Conservation (phyloP, 257 asterid species). For the Nicotiana obtusifolia region DNA sequence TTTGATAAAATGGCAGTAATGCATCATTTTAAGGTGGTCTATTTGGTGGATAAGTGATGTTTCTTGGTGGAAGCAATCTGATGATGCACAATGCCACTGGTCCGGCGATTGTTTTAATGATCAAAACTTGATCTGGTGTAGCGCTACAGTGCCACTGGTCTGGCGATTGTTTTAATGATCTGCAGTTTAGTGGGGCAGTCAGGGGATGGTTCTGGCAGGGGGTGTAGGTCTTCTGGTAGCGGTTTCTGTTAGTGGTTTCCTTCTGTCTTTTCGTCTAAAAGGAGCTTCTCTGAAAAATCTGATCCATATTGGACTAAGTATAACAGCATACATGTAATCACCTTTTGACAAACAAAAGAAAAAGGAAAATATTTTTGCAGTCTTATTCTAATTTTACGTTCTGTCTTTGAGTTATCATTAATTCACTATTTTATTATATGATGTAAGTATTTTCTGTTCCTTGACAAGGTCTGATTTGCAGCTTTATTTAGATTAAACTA, state of each 20-base stretch:
- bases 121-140: constrained; percentile 3
- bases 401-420: not conserved
- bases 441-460: not conserved
- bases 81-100: not conserved
- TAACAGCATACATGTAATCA: not conserved
- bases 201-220: not conserved
- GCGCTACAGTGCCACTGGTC: not conserved
- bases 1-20: not conserved
- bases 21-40: not conserved
- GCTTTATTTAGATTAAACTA: constrained; percentile 18
- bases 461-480: constrained; percentile 13
- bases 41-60: not conserved
- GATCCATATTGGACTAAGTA: not conserved
- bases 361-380: not conserved
- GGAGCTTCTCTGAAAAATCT: not conserved
- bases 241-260: constrained; percentile 1
- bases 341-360: constrained; percentile 4
- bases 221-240: not conserved
- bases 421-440: not conserved
- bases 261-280: not conserved
- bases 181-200: not conserved
- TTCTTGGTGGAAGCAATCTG: not conserved
- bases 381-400: not conserved
- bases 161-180: not conserved
- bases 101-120: not conserved